Evolutionary conservation across 2,329 filamentous ascomycete genomes (phyloP), one percentile per base, ranked within the genome.

Genomic region (Verticillium longisporum): DNA sequence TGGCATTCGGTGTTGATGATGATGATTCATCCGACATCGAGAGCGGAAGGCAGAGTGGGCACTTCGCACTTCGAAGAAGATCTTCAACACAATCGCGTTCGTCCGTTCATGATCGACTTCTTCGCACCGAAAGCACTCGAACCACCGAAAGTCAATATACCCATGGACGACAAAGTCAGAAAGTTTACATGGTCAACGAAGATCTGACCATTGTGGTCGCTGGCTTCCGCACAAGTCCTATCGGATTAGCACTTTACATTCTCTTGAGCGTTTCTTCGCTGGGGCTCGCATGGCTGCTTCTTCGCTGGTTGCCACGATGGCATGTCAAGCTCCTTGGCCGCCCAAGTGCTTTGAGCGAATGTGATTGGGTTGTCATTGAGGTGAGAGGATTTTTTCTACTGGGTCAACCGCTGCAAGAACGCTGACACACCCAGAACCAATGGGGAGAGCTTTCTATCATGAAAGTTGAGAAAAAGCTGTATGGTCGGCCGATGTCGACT

Each of bases 151-250:
- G 89, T 69, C 81, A 82, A 64, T 84, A 83, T 57, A 79, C 78
- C 50, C 84, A 83, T 11, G 85, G 86, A 53, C 86, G 90, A 61
- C 80, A 84, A 33, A 96, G 84, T 68, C 95, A 99, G 74, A 98
- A 97, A 76, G 83, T 97, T 31, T 95, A 97, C 74, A 92, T 99
- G 75, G 81, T 87, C 62, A 96, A 91, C 53, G 95, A 99, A 74
- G 95, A 99, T 73, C 79, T 99, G 65, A 97, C 92, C 1, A 92
- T 97, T 68, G 94, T 93, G 33, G 87, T 98, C 70, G 92, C 94
- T 31, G 95, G 95, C 0, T 99, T 98, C 74, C 86, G 83, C 57
- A 97, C 92, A 3, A 94, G 89, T 65, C 73, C 76, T 4, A 63
- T 86, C 14, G 92, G 95, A 1, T 89, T 87, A 68, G 73, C 82